Evolutionary conservation across 495 filamentous ascomycete genomes (phyloP).

Genomic region (Hypoxylon lienhwacheense): DNA sequence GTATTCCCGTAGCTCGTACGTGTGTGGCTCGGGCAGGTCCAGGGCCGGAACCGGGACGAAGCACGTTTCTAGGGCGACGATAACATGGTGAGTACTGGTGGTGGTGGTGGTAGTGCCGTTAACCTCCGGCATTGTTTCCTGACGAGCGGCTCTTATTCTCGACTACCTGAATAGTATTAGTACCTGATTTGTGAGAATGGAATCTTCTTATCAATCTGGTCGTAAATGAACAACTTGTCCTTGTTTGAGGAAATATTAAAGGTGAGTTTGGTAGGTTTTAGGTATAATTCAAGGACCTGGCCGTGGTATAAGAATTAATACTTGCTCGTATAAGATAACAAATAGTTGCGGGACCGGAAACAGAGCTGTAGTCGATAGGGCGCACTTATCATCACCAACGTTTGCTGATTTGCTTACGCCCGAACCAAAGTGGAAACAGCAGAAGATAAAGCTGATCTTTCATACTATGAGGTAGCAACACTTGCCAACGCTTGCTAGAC

Average conservation of each 20-base stretch:
- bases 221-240: neutral
- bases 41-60: slow-evolving; percentile 50
- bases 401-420: slow-evolving; percentile 1
- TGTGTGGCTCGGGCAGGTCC: slow-evolving; percentile 43
- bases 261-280: neutral
- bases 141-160: neutral
- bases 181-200: neutral
- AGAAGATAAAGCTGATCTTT: slow-evolving; percentile 4
- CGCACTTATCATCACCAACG: too few species aligned
- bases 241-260: neutral
- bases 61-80: slow-evolving; percentile 53
- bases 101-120: too few species aligned
- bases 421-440: neutral
- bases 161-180: neutral
- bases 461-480: too few species aligned
- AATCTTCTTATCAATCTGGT: neutral
- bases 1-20: slow-evolving; percentile 40
- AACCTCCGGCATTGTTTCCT: too few species aligned
- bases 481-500: too few species aligned
- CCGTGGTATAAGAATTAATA: slow-evolving; percentile 10
- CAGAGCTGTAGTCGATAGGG: slow-evolving; percentile 18
- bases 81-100: slow-evolving; percentile 37
- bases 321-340: too few species aligned
- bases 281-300: slow-evolving; percentile 2
- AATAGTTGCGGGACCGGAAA: slow-evolving; percentile 26